phyloP scores from a whole-genome alignment of 78 protist species.

The Emiliania huxleyi region DNA sequence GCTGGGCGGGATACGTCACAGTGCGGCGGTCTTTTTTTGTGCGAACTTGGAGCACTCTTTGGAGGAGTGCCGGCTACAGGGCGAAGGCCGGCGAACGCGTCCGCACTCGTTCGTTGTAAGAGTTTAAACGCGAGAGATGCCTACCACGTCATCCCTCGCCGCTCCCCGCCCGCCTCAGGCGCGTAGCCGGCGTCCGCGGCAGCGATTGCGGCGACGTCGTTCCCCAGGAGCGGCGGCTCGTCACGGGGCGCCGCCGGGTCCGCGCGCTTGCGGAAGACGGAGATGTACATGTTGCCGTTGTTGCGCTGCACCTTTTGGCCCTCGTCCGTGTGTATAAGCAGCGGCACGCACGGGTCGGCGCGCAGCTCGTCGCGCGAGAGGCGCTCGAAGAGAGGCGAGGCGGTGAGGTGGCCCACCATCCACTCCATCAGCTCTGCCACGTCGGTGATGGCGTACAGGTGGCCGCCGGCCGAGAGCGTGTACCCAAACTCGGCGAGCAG shows the following conservation, averaged over 20 bases:
- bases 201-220: neutral
- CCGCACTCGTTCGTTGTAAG: too few relatives aligned
- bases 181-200: constrained; percentile 3
- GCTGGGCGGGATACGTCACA: too few relatives aligned
- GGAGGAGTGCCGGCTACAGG: too few relatives aligned
- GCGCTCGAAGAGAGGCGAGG: constrained; percentile 79
- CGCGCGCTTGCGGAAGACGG: neutral
- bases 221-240: neutral
- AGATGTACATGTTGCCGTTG: constrained; percentile 29
- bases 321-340: neutral
- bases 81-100: too few relatives aligned
- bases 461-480: constrained; percentile 70
- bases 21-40: too few relatives aligned
- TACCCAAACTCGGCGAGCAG: constrained; percentile 89
- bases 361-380: neutral
- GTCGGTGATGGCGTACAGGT: constrained; percentile 87
- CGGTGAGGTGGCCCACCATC: constrained; percentile 78
- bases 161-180: neutral
- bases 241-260: neutral
- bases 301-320: constrained; percentile 6
- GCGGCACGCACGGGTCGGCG: neutral
- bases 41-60: too few relatives aligned
- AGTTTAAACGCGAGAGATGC: too few relatives aligned
- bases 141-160: neutral
- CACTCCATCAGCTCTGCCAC: constrained; percentile 83